Evolutionary conservation across 2,329 filamentous ascomycete genomes (phyloP).

Genomic region (Diplocarpon rosae): DNA sequence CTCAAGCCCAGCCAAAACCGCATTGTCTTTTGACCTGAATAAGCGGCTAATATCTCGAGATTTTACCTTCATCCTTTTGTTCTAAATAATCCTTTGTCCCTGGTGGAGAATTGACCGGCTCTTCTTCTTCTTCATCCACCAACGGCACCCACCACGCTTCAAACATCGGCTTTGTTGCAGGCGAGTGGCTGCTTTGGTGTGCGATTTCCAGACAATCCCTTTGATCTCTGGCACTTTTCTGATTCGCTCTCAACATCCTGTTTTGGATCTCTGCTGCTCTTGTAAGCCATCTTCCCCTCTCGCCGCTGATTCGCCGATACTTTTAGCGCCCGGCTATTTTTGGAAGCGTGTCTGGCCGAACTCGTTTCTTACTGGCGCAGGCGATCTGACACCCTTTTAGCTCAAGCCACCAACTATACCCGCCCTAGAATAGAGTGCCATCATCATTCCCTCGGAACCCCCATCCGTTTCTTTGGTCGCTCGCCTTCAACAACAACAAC

Average conservation of each 20-base stretch:
- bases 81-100: slow-evolving; percentile 12
- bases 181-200: slow-evolving; percentile 1
- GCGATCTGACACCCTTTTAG: slow-evolving; percentile 18
- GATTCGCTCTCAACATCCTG: slow-evolving; percentile 9
- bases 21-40: not conserved
- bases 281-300: too few relatives aligned
- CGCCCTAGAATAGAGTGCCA: slow-evolving; percentile 10
- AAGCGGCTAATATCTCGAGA: slow-evolving; percentile 4
- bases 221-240: not conserved
- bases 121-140: not conserved
- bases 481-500: slow-evolving; percentile 9
- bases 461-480: slow-evolving; percentile 8
- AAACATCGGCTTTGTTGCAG: slow-evolving; percentile 9
- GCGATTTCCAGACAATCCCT: not conserved
- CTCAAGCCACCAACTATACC: slow-evolving; percentile 13
- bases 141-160: not conserved
- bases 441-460: slow-evolving; percentile 5
- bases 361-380: slow-evolving; percentile 10
- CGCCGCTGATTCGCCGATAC: too few relatives aligned
- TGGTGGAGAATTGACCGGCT: slow-evolving; percentile 4
- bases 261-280: not conserved
- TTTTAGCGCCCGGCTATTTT: slow-evolving; percentile 2
- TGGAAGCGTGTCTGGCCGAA: slow-evolving; percentile 10
- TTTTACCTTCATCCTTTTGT: slow-evolving; percentile 1
- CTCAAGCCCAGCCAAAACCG: not conserved